Base-by-base conservation (phyloP, 2,329 filamentous ascomycete species). In the Clarireedia monteithiana region DNA sequence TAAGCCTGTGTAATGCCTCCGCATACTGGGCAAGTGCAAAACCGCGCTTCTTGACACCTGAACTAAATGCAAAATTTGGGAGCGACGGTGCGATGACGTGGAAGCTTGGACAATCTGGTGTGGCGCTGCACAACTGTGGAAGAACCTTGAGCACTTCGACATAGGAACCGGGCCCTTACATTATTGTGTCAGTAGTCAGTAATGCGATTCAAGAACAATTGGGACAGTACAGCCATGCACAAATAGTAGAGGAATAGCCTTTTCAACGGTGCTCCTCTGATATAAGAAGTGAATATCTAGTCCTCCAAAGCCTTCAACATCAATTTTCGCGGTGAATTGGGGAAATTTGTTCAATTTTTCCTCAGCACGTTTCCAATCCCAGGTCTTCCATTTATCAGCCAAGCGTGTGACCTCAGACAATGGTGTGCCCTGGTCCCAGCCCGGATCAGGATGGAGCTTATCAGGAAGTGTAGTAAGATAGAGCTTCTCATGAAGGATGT, bases 221-320 rank as follows among this genome's bases (percentile, higher is more conserved):
- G 10, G 26, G 2, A 26, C n/a, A 10, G 12, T 24, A 54, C 52
- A 54, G 10, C 52, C 52, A 14, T 88, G 85, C n/a, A 76, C 74
- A 66, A 89, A 88, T 1, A 89, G 67, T 30, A 89, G 65, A 0
- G 86, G 85, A 44, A 89, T 80, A 1, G 82, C 82, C 20, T 74
- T 73, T 1, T 74, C 62, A 2, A 70, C 72, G 1, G 69, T 23
- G 24, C 45, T 48, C 24, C 36, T 73, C 61, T 84, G 74, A 64
- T 86, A 81, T 5, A 88, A 66, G 62, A 85, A 85, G 67, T 89
- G 85, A 2, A 89, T 74, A 24, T 82, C 73, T 34, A 87, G 64
- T 0, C 75, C 72, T 0, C 74, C 82, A 59, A 85, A 87, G 0
- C 77, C 79, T 5, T 83, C 75, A 0, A 85, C 75, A 0, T 70